Conservation (phyloP, 2,329 filamentous ascomycete species). For the Mycogone perniciosa region DNA sequence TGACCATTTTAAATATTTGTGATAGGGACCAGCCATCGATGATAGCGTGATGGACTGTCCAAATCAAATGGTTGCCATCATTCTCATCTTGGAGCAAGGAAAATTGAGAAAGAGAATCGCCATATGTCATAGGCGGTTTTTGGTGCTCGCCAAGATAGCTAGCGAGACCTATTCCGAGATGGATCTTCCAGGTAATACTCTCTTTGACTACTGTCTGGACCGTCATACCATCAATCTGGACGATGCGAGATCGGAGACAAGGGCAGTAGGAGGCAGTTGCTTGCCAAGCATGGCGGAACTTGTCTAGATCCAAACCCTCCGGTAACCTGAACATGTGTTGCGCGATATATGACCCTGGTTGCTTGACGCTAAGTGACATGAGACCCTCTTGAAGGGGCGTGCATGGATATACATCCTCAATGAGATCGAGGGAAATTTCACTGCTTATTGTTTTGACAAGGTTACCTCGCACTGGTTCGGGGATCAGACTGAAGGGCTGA, state of each 20-base stretch:
- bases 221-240: neutral
- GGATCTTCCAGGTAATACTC: too few species aligned
- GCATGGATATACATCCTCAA: conserved; percentile 12
- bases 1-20: neutral
- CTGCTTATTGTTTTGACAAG: too few species aligned
- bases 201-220: neutral
- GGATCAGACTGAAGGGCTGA: too few species aligned
- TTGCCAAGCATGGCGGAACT: neutral
- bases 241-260: neutral
- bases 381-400: conserved; percentile 13
- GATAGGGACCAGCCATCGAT: conserved; percentile 26
- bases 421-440: neutral
- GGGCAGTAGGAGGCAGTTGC: neutral
- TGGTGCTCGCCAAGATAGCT: too few species aligned
- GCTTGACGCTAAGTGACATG: conserved; percentile 9
- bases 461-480: too few species aligned
- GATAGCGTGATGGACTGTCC: conserved; percentile 27
- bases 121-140: too few species aligned
- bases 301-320: neutral
- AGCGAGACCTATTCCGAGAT: too few species aligned
- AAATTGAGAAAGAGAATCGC: neutral
- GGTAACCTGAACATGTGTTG: conserved; percentile 3
- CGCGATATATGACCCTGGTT: conserved; percentile 6
- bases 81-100: neutral
- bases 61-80: conserved; percentile 14